A percentile compares a stretch with the other conserved stretches of the same genome.
Conservation (phyloP, 2,329 filamentous ascomycete species). For the Akanthomyces muscarius region DNA sequence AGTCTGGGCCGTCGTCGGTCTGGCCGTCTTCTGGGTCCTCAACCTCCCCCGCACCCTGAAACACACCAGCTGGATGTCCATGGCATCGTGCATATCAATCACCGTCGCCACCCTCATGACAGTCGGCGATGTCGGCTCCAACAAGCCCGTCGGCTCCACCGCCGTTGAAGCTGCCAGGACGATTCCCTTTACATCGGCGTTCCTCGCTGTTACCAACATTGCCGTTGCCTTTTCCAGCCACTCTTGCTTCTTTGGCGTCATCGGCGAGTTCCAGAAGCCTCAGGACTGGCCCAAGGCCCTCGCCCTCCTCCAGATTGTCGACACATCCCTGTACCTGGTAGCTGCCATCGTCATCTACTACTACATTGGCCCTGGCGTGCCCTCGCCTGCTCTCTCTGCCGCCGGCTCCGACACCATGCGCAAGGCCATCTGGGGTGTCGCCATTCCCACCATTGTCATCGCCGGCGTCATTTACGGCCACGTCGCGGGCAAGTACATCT, state of each 20-base stretch:
- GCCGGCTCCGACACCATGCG: conserved; percentile 48
- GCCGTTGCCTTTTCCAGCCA: conserved; percentile 62
- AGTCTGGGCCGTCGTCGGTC: conserved; percentile 57
- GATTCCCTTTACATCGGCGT: conserved; percentile 48
- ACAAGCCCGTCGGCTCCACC: conserved; percentile 34
- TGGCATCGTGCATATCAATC: conserved; percentile 60
- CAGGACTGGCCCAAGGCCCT: conserved; percentile 53
- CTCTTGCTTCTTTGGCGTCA: conserved; percentile 65
- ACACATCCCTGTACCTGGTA: conserved; percentile 60
- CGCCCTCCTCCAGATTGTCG: conserved; percentile 54
- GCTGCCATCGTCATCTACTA: conserved; percentile 65
- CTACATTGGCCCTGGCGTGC: conserved; percentile 58
- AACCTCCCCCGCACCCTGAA: conserved; percentile 60
- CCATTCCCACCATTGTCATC: conserved; percentile 66
- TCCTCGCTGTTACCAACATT: conserved; percentile 59
- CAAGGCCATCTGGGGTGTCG: conserved; percentile 65
- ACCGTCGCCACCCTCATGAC: conserved; percentile 58
- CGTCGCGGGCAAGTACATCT: conserved; percentile 63
- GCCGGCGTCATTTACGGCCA: conserved; percentile 68
- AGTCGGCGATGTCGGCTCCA: conserved; percentile 57
- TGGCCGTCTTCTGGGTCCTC: conserved; percentile 54
- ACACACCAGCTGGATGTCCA: conserved; percentile 58
- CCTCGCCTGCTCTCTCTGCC: conserved; percentile 63
- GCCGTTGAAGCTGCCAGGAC: conserved; percentile 32
- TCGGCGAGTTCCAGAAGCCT: conserved; percentile 60